Base-by-base conservation (phyloP, 345 rosid genomes). In the Iberis pinnata region DNA sequence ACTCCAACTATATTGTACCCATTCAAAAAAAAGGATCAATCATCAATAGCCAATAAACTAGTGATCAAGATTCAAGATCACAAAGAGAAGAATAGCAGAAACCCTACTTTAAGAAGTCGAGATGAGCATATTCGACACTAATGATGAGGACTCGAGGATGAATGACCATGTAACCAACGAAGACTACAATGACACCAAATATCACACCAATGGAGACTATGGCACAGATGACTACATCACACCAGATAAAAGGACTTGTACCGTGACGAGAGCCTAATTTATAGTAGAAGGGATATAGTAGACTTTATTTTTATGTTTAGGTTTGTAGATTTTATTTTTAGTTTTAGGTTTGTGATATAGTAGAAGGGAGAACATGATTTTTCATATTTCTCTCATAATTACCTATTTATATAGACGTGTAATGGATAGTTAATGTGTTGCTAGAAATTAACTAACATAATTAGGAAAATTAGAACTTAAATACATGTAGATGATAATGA, bases 101-200 rank as follows among this genome's bases (percentile, higher is more conserved):
- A 41, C 69, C 68, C 22, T 78, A 73, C 56, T 60, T 73, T 12
- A 88, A 64, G 12, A 20, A 15, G 63, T 82, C 72, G 17, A 93
- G 82, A 41, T 61, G 74, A 17, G 95, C 99, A 2, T 44, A 35
- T 1, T 51, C n/a, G 14, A 88, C 88, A 15, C 79, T 75, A 27
- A 93, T 64, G 60, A 76, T 61, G 1, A 96, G 99, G 16, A 86
- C 66, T 20, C 95, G 64, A 0, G 99, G 99, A 48, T 84, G 97
- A 43, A 88, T 72, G 4, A 88, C 63, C 15, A 79, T 1, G 75
- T 93, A 93, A 8, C 86, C 92, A 15, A 74, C 71, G 67, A 86
- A 79, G 36, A 83, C 56, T 2, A 57, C 72, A 29, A 93, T 71
- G 36, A 97, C 95, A 3, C 69, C 73, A 19, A 80, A 5, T 52